Base-by-base conservation (phyloP, 1,284 basidiomycete species). In the Leccinum solheimii region DNA sequence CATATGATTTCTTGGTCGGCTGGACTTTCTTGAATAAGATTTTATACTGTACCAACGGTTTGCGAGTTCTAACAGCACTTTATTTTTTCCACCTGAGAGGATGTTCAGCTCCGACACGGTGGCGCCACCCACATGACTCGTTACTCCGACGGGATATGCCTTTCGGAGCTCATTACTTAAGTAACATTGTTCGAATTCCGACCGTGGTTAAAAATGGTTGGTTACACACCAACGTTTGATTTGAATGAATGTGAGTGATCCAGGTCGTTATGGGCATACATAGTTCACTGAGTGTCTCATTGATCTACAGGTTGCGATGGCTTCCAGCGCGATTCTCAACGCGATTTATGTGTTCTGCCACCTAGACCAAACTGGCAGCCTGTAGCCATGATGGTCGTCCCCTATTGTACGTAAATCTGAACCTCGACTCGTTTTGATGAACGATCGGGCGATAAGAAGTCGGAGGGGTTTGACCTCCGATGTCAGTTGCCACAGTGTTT, bases 391-490 rank as follows among this genome's bases (percentile, higher is more conserved):
- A 16, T 38, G 36, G 36, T 38, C 36, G 36, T 38, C 36, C 14
- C 14, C 36, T 38, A 38, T 38, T 38, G 36, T 50, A 30, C 52
- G 52, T 54, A 54, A 64, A 53, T 30, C 57, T 54, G 36, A 64
- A 56, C 27, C 27, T 48, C 27, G 13, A 32, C 27, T 55, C 23
- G 19, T 48, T 48, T 21, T 48, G 45, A 48, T 11, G 45, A 48
- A 21, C 19, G 10, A 36, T 69, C 61, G 64, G 68, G 13, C 5
- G 53, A 64, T 69, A 19, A 48, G 43, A 59, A 62, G 69, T 71
- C 69, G 69, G 69, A 63, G 69, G 32, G 40, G 48, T 69, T 62
- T 57, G 26, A 63, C 69, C 69, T 58, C 69, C 69, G 69, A 67
- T 57, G 36, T 52, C 57, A 58, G 21, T 48, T 69, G 14, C 67